phyloP scores from a whole-genome alignment of 441 rosid species.

The Iberis amara region DNA sequence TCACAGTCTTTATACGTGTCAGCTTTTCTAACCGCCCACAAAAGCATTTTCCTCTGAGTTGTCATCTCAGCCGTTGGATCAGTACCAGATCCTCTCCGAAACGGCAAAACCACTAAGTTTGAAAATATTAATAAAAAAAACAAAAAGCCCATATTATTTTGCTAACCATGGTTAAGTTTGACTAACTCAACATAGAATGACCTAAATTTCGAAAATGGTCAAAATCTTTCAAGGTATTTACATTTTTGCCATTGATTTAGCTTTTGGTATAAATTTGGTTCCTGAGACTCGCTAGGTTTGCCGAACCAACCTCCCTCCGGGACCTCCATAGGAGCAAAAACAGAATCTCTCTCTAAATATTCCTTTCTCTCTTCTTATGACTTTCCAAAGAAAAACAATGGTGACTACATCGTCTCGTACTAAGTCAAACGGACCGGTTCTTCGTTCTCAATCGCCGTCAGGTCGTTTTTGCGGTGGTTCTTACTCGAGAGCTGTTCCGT shows the following conservation, averaged over 20 bases:
- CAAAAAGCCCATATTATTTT: not conserved
- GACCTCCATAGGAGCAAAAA: constrained; percentile 4
- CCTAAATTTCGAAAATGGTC: constrained; percentile 24
- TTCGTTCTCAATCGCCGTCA: constrained; percentile 49
- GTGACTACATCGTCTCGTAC: constrained; percentile 39
- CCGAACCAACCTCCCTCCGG: constrained; percentile 48
- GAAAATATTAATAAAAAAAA: not conserved
- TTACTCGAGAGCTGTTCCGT: constrained; percentile 15
- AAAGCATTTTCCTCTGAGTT: not conserved
- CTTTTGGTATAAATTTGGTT: constrained; percentile 49
- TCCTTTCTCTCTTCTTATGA: not conserved
- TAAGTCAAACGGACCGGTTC: constrained; percentile 41
- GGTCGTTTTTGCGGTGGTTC: constrained; percentile 35
- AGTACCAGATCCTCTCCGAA: constrained; percentile 32
- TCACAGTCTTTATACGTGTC: constrained; percentile 30
- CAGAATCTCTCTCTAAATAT: not conserved
- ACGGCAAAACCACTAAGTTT: constrained; percentile 23
- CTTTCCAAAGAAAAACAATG: constrained; percentile 32
- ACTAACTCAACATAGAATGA: constrained; percentile 8
- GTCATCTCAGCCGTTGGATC: constrained; percentile 29
- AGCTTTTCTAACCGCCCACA: constrained; percentile 25
- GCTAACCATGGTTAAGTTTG: constrained; percentile 45
- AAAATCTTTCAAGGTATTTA: constrained; percentile 20
- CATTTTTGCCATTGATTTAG: constrained; percentile 27
- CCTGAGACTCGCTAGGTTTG: constrained; percentile 67